Evolutionary conservation across 805 yeast genomes (phyloP), one percentile per base, ranked within the genome.

Genomic region (Yamadazyma nakazawae): DNA sequence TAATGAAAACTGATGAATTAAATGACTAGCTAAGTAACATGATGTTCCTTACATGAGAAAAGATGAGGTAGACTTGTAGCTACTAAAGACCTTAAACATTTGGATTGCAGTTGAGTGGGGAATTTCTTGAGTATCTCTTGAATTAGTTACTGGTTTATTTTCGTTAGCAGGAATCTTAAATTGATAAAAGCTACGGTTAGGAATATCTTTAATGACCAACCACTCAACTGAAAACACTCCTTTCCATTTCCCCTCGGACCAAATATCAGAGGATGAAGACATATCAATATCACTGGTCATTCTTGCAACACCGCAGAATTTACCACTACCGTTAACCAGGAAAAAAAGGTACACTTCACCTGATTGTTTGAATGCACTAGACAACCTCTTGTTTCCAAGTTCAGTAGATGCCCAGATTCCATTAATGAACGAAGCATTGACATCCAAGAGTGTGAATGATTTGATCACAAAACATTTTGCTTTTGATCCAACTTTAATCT

Each of bases 61-160:
- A 9, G 53, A 49, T 12, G 47, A 13, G 5, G 41, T 40, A 19
- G 54, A 36, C 39, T 47, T 51, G 43, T 59, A 63, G 16, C 62
- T 53, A 41, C 58, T 55, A 53, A 79, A 78, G 4, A 78, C 64
- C 21, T 72, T 67, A 35, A 81, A 46, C 73, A 81, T 72, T 16
- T 74, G 63, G 9, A 63, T 48, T 1, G 81, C 85, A 25, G 76
- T 62, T 2, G 67, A 70, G 42, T 63, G 65, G 1, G 85, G 81
- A 17, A 81, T 53, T 47, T 78, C 82, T 58, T 81, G 85, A 0
- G 85, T 78, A 54, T 82, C 86, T 53, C 85, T 72, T 16, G 85
- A 80, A 52, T 75, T 72, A 1, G 84, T 76, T 1, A 82, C 80
- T 1, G 82, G 77, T 55, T 72, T 69, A 47, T 64, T 64, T 24